Conservation (phyloP, 371 early-diverging fungal species). For the Capillidium heterosporum region DNA sequence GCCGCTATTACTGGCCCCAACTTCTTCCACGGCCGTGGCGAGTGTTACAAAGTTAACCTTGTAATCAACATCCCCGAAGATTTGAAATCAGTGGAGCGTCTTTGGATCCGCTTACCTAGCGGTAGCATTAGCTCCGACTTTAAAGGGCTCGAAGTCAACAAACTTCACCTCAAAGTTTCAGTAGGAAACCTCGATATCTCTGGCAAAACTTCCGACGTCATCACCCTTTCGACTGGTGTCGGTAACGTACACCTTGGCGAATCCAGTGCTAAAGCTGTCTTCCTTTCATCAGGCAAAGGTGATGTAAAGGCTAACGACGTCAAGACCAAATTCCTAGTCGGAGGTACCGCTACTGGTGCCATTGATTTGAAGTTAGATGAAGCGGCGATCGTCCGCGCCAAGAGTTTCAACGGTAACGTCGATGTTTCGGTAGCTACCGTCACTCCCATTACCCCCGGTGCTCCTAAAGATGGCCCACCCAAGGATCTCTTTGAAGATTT, state of each 20-base stretch:
- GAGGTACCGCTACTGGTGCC: neutral
- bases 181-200: neutral
- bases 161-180: neutral
- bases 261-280: neutral
- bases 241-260: neutral
- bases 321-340: neutral
- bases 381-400: neutral
- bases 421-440: neutral
- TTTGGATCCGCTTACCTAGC: slow-evolving; percentile 1
- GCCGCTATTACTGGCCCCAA: neutral
- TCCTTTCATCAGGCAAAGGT: neutral
- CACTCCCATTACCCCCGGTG: neutral
- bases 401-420: slow-evolving; percentile 3
- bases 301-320: neutral
- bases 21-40: neutral
- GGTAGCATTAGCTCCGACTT: neutral
- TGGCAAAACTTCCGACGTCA: neutral
- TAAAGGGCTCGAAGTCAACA: neutral
- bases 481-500: neutral
- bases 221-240: neutral
- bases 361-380: neutral
- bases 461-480: neutral
- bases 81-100: neutral
- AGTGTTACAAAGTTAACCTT: neutral
- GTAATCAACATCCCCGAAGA: slow-evolving; percentile 1